Percentiles rank a stretch among this genome's conserved stretches.
These are phyloP conservation scores for Prunus kanzakura DNA, from an alignment of 306 rosid species.

Conservation along the genomic window DNA sequence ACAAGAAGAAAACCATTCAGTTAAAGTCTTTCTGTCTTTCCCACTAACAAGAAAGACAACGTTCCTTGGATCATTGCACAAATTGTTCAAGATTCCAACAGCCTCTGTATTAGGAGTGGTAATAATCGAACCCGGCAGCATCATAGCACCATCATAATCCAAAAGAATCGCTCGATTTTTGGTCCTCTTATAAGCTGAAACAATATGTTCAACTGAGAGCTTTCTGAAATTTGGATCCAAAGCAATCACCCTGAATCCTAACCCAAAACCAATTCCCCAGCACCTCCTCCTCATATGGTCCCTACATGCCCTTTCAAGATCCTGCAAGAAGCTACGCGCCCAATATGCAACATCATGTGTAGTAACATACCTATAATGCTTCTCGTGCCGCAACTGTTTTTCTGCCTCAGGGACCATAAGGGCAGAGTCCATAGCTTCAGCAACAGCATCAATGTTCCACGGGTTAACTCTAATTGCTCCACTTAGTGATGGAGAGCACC, in stretches of 20 bases:
- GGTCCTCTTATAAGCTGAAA: slow-evolving; percentile 78
- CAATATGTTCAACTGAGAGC: slow-evolving; percentile 80
- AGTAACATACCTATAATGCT: slow-evolving; percentile 81
- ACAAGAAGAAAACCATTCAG: slow-evolving; percentile 76
- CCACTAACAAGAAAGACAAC: slow-evolving; percentile 85
- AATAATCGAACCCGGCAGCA: slow-evolving; percentile 60
- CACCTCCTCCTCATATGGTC: slow-evolving; percentile 83
- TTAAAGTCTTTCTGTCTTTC: slow-evolving; percentile 60
- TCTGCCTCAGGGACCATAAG: slow-evolving; percentile 55
- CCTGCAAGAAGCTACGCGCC: slow-evolving; percentile 90
- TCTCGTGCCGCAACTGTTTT: slow-evolving; percentile 82
- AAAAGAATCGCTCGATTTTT: slow-evolving; percentile 71
- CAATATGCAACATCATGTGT: slow-evolving; percentile 92
- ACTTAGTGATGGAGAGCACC: slow-evolving; percentile 88
- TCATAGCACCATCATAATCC: slow-evolving; percentile 81
- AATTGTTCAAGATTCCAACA: slow-evolving; percentile 55
- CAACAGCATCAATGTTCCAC: slow-evolving; percentile 86
- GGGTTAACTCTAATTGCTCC: slow-evolving; percentile 92
- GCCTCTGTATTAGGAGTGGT: slow-evolving; percentile 63
- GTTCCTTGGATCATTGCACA: slow-evolving; percentile 71
- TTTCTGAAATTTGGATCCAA: slow-evolving; percentile 85
- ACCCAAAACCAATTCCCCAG: slow-evolving; percentile 93
- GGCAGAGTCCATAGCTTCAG: slow-evolving; percentile 91
- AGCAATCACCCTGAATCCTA: slow-evolving; percentile 84
- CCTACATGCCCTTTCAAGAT: slow-evolving; percentile 77